Evolutionary conservation across 225 moss, liverwort and hornwort species (phyloP), one percentile per base, ranked within the genome.

Genomic region (Physcomitrellopsis africana): DNA sequence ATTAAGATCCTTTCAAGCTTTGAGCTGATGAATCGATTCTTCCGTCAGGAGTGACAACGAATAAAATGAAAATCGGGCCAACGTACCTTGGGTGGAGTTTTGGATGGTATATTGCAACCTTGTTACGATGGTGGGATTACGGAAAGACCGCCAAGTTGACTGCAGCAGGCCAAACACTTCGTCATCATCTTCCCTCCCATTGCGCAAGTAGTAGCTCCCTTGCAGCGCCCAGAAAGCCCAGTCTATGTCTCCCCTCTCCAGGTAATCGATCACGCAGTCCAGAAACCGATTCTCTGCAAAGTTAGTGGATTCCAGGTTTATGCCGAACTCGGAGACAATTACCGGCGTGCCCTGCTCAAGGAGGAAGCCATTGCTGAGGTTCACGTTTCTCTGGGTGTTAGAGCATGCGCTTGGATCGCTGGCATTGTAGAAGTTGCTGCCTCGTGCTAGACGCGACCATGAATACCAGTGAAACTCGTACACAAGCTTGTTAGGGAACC

Each of bases 181-280:
- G 2, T 87, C 91, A 3, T 73, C 68, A 63, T 93, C 86, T 48
- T 76, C 68, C 15, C n/a, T 51, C 0, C 76, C 83, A 26, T 82
- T 67, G 16, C 85, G 81, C 72, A 76, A 72, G 62, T 93, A 91
- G 56, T 91, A 93, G 69, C 91, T 93, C 10, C 93, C 93, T 26
- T 85, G 87, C 68, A 93, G 73, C 0, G 85, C 83, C 93, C 93
- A 93, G 66, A 89, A 78, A 14, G 81, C 82, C 93, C 93, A 93
- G 24, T 84, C 91, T 16, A 87, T 18, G 43, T 87, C 80, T 47
- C 68, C 26, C 10, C 18, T 68, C 7, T 58, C 69, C 65, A 86
- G 60, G 67, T 81, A 86, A 17, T 81, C 84, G 6, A 89, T 74
- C 0, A 79, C 81, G 56, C 91, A 91, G 69, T 82, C 82, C 68